Evolutionary conservation across 805 yeast species (phyloP), one percentile per base, ranked within the genome.

Genomic region (Teunomyces lycoperdinae): DNA sequence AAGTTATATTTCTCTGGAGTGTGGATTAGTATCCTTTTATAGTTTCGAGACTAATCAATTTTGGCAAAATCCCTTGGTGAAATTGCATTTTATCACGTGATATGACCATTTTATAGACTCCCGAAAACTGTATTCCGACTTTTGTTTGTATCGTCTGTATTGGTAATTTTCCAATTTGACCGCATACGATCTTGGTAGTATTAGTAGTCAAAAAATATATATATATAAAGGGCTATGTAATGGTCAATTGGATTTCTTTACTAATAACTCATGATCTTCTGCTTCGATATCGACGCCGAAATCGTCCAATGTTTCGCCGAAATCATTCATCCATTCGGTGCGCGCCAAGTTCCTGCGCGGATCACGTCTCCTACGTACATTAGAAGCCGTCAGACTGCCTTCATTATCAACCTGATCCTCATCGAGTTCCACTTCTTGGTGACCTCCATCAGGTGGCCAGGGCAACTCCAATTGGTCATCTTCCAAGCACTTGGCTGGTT

Each of bases 381-480:
- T 35, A 14, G 54, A 45, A 10, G 46, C 34, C 4, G 46, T 45
- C 31, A 29, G 33, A 7, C 8, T 6, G 4, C 26, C 33, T 9
- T 40, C 45, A 27, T 35, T 40, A 24, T 20, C 44, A 43, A 44
- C 43, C 34, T 32, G 34, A 27, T 41, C 42, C 45, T 54, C 58
- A 20, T 45, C 53, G 9, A 51, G 47, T 2, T 52, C 43, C 5
- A 45, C 62, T n/a, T 60, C 60, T 44, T 69, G 74, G 55, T 76
- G 72, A 0, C 83, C 83, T 5, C 89, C 90, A 67, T 89, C 96
- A 1, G 96, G 96, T 1, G 99, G 99, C 96, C 97, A 92, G 2
- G 96, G 94, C 34, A 85, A 68, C 1, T 80, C 78, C 45, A 85
- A 66, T 50, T 86, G 78, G 56, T 84, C 87, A 20, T 73, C 79